These are phyloP conservation scores for Talaromyces verruculosus DNA, from an alignment of 2,329 filamentous ascomycete genomes.

Conservation along the genomic window DNA sequence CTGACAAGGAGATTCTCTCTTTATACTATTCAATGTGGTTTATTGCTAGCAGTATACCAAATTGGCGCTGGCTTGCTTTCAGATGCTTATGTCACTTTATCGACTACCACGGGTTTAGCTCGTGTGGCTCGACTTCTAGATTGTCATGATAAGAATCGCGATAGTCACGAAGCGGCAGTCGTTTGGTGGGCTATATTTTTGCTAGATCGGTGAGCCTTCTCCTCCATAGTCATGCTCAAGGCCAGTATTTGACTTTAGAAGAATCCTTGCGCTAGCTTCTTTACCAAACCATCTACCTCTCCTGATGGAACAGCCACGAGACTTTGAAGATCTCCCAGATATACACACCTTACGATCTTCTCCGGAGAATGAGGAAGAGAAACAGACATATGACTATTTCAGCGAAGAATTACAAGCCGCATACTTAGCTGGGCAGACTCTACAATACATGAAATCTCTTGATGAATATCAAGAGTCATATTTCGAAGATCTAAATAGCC, in stretches of 20 bases:
- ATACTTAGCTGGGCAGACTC: background rate
- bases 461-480: background rate
- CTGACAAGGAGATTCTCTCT: background rate
- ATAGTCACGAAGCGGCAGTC: background rate
- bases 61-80: conserved; percentile 15
- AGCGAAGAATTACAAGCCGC: conserved; percentile 12
- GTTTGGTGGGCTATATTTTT: conserved; percentile 19
- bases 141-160: background rate
- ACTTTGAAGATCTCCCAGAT: background rate
- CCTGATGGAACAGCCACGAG: conserved; percentile 8
- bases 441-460: background rate
- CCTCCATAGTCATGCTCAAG: background rate
- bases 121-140: background rate
- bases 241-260: background rate
- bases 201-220: conserved; percentile 12
- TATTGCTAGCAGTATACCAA: conserved; percentile 18
- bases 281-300: conserved; percentile 8
- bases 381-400: conserved; percentile 2
- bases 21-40: conserved; percentile 6
- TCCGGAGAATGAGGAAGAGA: background rate
- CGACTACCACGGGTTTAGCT: conserved; percentile 7
- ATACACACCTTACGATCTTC: background rate
- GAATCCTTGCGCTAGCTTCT: conserved; percentile 13
- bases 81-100: conserved; percentile 19
- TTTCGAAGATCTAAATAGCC: background rate